Conservation (phyloP, 208 protist species). For the Leishmania aethiopica region DNA sequence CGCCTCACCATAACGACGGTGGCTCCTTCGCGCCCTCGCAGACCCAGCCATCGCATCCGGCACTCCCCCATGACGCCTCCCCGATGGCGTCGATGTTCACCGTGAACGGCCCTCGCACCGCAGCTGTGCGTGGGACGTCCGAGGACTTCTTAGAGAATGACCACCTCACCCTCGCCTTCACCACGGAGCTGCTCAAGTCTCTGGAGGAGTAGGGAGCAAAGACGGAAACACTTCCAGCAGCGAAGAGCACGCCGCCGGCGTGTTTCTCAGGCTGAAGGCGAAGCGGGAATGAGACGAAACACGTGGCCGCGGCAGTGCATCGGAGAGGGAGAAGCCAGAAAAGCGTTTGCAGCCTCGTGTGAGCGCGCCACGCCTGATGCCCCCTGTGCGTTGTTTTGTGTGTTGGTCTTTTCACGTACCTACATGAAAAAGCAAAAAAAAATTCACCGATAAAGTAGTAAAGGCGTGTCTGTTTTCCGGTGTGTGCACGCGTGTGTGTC, state of each 20-base stretch:
- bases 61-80: slow-evolving; percentile 4
- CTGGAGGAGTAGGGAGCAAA: slow-evolving; percentile 26
- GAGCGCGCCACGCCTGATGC: too few relatives aligned
- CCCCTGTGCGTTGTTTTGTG: too few relatives aligned
- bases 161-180: slow-evolving; percentile 37
- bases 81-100: slow-evolving; percentile 22
- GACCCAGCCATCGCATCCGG: slow-evolving; percentile 13
- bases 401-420: not conserved
- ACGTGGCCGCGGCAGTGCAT: not conserved
- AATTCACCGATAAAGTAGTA: not conserved
- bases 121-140: slow-evolving; percentile 18
- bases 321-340: too few relatives aligned
- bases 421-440: not conserved
- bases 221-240: not conserved
- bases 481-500: not conserved
- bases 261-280: not conserved
- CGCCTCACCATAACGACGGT: slow-evolving; percentile 19
- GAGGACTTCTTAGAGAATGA: slow-evolving; percentile 39
- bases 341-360: too few relatives aligned
- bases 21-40: slow-evolving; percentile 7
- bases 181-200: slow-evolving; percentile 39
- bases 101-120: slow-evolving; percentile 22
- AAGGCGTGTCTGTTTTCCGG: not conserved
- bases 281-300: not conserved
- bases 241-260: not conserved